Base-by-base conservation (phyloP, 352 stramenopile genomes). In the Pythium biforme region DNA sequence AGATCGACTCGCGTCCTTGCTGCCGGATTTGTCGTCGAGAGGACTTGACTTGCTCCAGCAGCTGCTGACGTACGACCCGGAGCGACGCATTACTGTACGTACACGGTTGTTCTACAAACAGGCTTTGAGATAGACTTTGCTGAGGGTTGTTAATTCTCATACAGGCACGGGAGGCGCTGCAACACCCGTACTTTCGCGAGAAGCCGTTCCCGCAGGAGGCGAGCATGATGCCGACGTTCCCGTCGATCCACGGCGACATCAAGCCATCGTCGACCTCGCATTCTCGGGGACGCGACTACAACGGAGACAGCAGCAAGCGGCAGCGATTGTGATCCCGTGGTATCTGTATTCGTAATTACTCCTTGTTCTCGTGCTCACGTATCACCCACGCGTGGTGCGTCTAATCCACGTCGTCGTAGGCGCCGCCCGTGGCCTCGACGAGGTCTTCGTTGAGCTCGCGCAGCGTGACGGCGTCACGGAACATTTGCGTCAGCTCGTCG, bases 391-490 rank as follows among this genome's bases (percentile, higher is more conserved):
- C n/a, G n/a, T 45, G 1, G 15, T 22, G n/a, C 8, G 19, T 50
- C 26, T 69, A 74, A 22, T 74, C 67, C n/a, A 74, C 34, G 23
- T 55, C 67, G 37, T 72, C 65, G 39, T 68, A 72, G n/a, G 19
- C 39, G 0, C 33, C 27, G 4, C 33, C 55, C 1, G 46, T 45
- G 3, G 66, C 53, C 25, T 88, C 73, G 19, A 90, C 59, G n/a
- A 92, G 64, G 45, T 92, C 78, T 40, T 89, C 79, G 37, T 89
- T 86, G 34, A 89, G 75, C 19, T 92, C 77, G 20, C 81, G 79
- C 49, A 92, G 46, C 27, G 79, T 74, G 14, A 92, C 72, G 2
- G 83, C 81, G 46, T 94, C 79, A 29, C 87, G 66, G 52, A 94
- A 72, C 85, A 92, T 91, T 39, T 74, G 64, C 59, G 75, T 67